Conservation (phyloP, 2,329 filamentous ascomycete genomes). For the Knufia fluminis region DNA sequence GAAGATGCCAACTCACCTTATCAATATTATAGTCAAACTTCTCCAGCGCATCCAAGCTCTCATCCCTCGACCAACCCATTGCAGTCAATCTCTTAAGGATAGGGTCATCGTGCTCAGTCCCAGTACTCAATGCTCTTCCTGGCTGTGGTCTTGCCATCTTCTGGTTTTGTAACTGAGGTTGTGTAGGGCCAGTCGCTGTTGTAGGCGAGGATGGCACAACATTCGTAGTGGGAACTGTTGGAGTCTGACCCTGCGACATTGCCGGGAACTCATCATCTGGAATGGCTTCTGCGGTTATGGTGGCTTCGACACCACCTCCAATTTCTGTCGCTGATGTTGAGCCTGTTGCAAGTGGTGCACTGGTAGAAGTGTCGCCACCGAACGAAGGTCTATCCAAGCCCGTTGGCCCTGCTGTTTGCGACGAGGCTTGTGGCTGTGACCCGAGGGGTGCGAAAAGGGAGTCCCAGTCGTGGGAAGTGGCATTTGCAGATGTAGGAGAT, state of each 20-base stretch:
- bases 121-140: conserved; percentile 55
- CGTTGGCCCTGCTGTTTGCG: neutral
- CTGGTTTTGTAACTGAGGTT: conserved; percentile 14
- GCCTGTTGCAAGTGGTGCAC: neutral
- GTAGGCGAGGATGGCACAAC: neutral
- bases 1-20: conserved; percentile 53
- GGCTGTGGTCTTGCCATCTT: conserved; percentile 22
- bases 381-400: no score
- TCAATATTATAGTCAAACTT: conserved; percentile 95
- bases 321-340: neutral
- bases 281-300: neutral
- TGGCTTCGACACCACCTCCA: conserved; percentile 4
- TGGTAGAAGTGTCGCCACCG: neutral
- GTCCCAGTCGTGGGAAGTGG: conserved; percentile 73
- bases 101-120: conserved; percentile 78
- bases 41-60: conserved; percentile 72
- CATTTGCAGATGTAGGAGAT: conserved; percentile 32
- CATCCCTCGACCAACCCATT: conserved; percentile 74
- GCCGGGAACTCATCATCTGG: neutral
- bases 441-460: conserved; percentile 62
- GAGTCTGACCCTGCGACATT: neutral
- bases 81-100: conserved; percentile 79
- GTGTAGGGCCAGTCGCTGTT: neutral
- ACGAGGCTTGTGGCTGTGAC: conserved; percentile 34
- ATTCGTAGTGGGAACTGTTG: neutral